Evolutionary conservation across 2,329 filamentous ascomycete genomes (phyloP).

Genomic region (Aureobasidium sp.): DNA sequence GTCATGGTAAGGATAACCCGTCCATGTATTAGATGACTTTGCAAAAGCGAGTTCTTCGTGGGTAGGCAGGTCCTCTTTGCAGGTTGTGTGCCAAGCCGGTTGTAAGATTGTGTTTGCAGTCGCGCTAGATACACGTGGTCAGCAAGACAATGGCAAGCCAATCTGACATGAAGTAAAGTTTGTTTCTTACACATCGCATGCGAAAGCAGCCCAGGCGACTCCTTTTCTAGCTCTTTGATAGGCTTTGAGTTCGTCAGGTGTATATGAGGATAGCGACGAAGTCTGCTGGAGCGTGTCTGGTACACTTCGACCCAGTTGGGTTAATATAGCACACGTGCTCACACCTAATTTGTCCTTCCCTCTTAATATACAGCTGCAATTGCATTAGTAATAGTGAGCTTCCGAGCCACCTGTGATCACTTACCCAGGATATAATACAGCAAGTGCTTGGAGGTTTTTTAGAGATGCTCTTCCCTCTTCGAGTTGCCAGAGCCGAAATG

Average conservation of each 20-base stretch:
- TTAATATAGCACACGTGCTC: neutral
- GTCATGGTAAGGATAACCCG: neutral
- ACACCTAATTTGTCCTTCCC: constrained; percentile 8
- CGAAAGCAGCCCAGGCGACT: constrained; percentile 13
- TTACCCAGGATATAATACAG: neutral
- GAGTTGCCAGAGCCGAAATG: constrained; percentile 13
- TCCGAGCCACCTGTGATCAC: neutral
- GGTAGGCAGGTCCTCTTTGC: neutral
- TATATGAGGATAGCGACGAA: neutral
- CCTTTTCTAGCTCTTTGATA: neutral
- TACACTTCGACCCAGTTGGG: neutral
- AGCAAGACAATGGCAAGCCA: neutral
- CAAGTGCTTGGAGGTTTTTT: neutral
- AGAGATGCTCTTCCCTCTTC: constrained; percentile 13
- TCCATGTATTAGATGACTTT: neutral
- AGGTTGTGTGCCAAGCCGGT: neutral
- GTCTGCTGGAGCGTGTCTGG: neutral
- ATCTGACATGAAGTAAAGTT: neutral
- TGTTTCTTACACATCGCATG: neutral
- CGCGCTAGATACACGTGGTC: neutral
- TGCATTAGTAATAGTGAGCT: neutral
- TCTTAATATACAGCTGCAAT: constrained; percentile 3
- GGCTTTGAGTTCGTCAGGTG: neutral
- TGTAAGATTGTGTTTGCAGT: constrained; percentile 7
- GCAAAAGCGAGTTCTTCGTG: neutral